Conservation (phyloP, 345 rosid genomes). For the Bruguiera gymnorhiza region DNA sequence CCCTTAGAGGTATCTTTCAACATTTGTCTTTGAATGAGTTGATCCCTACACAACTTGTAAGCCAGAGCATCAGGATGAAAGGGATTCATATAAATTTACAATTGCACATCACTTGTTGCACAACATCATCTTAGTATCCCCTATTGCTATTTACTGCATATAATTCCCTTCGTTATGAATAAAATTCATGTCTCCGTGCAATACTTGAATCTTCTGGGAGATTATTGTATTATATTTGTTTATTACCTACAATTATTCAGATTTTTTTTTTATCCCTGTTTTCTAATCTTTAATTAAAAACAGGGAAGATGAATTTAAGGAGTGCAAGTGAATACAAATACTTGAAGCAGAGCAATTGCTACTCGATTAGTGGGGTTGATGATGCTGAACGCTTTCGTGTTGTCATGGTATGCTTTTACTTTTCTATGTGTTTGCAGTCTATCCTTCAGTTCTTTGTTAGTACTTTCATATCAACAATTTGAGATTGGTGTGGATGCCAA, state of each 20-base stretch:
- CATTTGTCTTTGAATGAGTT: background rate
- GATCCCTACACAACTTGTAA: no score
- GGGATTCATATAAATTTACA: no score
- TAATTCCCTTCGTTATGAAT: no score
- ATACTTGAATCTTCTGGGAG: no score
- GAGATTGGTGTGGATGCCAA: slow-evolving; percentile 10
- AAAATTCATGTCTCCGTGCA: no score
- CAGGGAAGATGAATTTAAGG: slow-evolving; percentile 85
- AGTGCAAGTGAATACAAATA: slow-evolving; percentile 73
- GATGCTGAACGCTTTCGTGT: slow-evolving; percentile 68
- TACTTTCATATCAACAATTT: slow-evolving; percentile 1
- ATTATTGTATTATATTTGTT: no score
- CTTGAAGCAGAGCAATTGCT: slow-evolving; percentile 85
- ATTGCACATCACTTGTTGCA: no score
- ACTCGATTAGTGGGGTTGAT: slow-evolving; percentile 69
- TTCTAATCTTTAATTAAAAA: slow-evolving; percentile 12
- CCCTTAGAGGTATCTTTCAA: slow-evolving; percentile 59
- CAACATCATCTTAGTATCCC: no score
- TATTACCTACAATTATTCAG: background rate
- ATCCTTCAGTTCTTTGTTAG: background rate
- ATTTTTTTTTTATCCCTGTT: background rate
- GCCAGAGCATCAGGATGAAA: no score
- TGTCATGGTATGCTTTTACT: slow-evolving; percentile 54
- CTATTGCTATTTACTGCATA: no score
- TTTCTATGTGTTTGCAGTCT: slow-evolving; percentile 15